A percentile compares a stretch with the other conserved stretches of the same genome.
Conservation (phyloP, 768 basidiomycete species). For the Trametes cingulata region DNA sequence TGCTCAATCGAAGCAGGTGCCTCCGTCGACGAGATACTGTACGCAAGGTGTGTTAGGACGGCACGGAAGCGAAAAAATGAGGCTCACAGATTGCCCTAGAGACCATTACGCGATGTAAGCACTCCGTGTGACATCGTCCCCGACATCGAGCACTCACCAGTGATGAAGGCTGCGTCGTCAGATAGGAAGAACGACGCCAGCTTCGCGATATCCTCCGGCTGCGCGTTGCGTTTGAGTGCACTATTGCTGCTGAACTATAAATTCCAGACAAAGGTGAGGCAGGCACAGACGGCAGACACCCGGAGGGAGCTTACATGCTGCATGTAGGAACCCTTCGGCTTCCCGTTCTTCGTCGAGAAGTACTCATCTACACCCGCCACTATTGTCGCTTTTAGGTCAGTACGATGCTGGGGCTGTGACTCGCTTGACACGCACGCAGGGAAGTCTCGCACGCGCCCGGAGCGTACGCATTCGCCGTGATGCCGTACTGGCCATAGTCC, state of each 20-base stretch:
- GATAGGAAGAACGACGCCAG: constrained; percentile 34
- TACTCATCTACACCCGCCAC: constrained; percentile 21
- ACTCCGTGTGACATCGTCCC: background rate
- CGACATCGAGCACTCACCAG: constrained; percentile 21
- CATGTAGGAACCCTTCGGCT: constrained; percentile 17
- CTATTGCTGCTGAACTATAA: constrained; percentile 22
- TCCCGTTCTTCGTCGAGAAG: constrained; percentile 15
- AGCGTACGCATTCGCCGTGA: constrained; percentile 33
- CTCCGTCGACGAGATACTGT: constrained; percentile 20
- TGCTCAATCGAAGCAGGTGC: constrained; percentile 18
- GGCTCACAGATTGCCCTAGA: constrained; percentile 5
- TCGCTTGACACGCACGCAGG: constrained; percentile 5
- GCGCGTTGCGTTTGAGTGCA: constrained; percentile 26
- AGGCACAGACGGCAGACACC: no score
- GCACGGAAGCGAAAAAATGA: background rate
- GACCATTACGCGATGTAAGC: background rate
- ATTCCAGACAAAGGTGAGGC: background rate
- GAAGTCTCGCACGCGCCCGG: constrained; percentile 27
- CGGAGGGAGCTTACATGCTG: background rate
- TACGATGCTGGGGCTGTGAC: no score
- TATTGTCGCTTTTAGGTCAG: background rate
- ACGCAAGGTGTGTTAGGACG: no score
- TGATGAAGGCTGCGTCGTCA: constrained; percentile 32
- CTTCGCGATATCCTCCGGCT: constrained; percentile 35
- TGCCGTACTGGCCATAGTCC: constrained; percentile 25